Evolutionary conservation across 306 rosid species (phyloP).

Genomic region (Clitoria ternatea): DNA sequence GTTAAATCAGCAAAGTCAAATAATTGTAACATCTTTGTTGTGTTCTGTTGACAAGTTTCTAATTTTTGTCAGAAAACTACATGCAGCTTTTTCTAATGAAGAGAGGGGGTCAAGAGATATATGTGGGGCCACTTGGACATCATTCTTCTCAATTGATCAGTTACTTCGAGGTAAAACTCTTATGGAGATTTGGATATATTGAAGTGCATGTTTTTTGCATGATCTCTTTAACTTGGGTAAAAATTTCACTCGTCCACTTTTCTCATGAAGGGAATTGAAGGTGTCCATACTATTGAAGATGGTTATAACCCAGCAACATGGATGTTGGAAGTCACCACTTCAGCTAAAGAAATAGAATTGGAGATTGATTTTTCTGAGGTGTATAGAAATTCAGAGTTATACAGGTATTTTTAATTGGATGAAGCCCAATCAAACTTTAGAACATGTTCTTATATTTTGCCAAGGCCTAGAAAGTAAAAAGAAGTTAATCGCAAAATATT

Average conservation of each 20-base stretch:
- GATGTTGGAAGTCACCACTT: slow-evolving; percentile 41
- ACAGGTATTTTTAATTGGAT: slow-evolving; percentile 25
- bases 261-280: slow-evolving; percentile 31
- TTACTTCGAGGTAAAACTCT: slow-evolving; percentile 33
- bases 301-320: slow-evolving; percentile 48
- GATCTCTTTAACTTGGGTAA: neutral
- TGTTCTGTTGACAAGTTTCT: neutral
- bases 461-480: neutral
- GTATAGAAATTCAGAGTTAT: slow-evolving; percentile 30
- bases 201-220: neutral
- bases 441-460: neutral
- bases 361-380: slow-evolving; percentile 37
- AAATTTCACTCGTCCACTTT: neutral
- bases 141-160: slow-evolving; percentile 29
- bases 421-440: neutral
- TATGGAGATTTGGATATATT: neutral
- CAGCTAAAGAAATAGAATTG: slow-evolving; percentile 31
- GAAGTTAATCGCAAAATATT: neutral
- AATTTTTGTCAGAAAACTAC: neutral
- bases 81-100: slow-evolving; percentile 44
- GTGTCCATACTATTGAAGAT: slow-evolving; percentile 24
- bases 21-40: neutral
- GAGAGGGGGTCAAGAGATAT: slow-evolving; percentile 41
- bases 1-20: slow-evolving; percentile 12
- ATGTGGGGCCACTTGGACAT: slow-evolving; percentile 39